These are phyloP conservation scores for Closterium sp. DNA, from an alignment of 139 green algal species.

Conservation along the genomic window DNA sequence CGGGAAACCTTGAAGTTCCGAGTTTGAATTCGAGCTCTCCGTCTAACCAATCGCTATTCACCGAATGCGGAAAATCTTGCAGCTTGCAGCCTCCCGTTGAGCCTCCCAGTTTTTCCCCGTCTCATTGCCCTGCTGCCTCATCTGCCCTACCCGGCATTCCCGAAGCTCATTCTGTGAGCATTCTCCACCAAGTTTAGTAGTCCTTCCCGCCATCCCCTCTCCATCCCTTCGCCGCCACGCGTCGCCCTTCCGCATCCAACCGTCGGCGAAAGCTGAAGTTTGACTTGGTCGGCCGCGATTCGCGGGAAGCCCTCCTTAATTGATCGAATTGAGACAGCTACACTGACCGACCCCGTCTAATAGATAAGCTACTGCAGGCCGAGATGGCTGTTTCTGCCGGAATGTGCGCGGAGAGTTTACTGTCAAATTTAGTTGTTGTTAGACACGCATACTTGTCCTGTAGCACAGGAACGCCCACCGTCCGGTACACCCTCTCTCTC, in stretches of 20 bases:
- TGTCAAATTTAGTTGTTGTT: background rate
- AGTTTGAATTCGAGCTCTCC: background rate
- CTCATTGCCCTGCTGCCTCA: too few relatives aligned
- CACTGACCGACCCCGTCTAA: background rate
- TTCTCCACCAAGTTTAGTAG: background rate
- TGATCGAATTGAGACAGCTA: background rate
- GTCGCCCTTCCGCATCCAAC: background rate
- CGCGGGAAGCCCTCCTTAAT: background rate
- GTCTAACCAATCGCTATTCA: background rate
- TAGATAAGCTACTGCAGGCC: background rate
- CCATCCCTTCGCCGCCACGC: background rate
- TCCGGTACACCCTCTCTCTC: background rate
- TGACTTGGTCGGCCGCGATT: background rate
- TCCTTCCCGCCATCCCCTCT: too few relatives aligned
- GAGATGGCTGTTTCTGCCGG: background rate
- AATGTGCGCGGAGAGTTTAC: background rate
- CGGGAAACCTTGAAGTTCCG: background rate
- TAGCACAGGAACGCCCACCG: background rate
- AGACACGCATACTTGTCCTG: background rate
- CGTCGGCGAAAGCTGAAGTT: background rate
- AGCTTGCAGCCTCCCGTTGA: background rate
- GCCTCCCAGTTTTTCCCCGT: background rate
- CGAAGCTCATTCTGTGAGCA: background rate
- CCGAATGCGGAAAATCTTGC: background rate
- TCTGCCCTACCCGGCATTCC: background rate